phyloP scores from a whole-genome alignment of 164 flowering plant genomes.

The Brasenia schreberi region DNA sequence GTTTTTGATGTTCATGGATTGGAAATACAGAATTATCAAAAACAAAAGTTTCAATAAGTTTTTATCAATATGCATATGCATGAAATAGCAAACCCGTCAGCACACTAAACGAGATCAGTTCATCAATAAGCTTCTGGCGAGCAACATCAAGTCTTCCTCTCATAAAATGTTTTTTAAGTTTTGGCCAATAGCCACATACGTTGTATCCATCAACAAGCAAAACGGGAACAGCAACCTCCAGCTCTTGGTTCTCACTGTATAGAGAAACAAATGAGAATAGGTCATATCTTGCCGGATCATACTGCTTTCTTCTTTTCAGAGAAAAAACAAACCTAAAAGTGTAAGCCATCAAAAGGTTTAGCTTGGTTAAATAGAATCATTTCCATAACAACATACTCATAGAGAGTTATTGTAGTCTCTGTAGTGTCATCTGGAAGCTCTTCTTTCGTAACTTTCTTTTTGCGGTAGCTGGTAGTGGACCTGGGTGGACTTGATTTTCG shows the following conservation, averaged over 20 bases:
- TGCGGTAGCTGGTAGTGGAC: slow-evolving; percentile 86
- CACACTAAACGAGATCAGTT: slow-evolving; percentile 59
- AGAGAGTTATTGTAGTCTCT: slow-evolving; percentile 64
- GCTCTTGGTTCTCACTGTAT: slow-evolving; percentile 62
- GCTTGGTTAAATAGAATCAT: not conserved
- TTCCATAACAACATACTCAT: slow-evolving; percentile 37
- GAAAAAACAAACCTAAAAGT: not conserved
- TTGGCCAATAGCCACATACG: slow-evolving; percentile 91
- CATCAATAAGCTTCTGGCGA: slow-evolving; percentile 87
- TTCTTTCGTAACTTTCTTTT: slow-evolving; percentile 68
- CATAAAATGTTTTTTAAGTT: slow-evolving; percentile 85
- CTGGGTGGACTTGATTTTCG: slow-evolving; percentile 45
- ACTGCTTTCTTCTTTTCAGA: not conserved
- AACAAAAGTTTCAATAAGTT: no score
- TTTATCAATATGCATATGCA: no score
- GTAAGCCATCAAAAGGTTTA: not conserved
- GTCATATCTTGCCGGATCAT: not conserved
- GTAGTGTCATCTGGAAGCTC: slow-evolving; percentile 53
- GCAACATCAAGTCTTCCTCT: slow-evolving; percentile 78
- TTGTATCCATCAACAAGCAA: slow-evolving; percentile 99
- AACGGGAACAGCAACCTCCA: slow-evolving; percentile 67
- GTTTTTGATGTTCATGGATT: no score
- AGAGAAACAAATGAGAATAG: slow-evolving; percentile 1
- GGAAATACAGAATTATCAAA: no score
- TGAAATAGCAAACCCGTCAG: slow-evolving; percentile 50